Conservation (phyloP, 768 basidiomycete species). For the Sarcodon aspratus region DNA sequence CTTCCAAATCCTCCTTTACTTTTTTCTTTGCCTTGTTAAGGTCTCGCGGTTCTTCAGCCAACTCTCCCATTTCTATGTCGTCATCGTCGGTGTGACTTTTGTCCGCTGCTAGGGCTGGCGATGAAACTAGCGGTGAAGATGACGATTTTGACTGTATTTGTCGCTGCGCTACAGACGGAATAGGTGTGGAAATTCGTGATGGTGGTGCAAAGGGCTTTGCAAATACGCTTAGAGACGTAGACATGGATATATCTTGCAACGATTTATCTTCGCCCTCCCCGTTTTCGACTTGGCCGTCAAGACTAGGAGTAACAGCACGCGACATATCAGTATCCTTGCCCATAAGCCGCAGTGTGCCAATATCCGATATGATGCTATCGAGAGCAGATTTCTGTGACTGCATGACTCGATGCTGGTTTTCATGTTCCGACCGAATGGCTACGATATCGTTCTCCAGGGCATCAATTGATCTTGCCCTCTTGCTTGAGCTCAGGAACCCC, state of each 20-base stretch:
- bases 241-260: slow-evolving; percentile 10
- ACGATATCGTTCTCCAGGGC: slow-evolving; percentile 70
- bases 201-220: slow-evolving; percentile 21
- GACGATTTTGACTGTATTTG: slow-evolving; percentile 9
- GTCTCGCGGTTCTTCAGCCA: slow-evolving; percentile 58
- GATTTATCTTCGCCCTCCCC: slow-evolving; percentile 9
- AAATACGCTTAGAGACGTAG: slow-evolving; percentile 17
- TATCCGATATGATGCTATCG: slow-evolving; percentile 50
- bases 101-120: slow-evolving; percentile 2
- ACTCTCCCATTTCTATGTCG: slow-evolving; percentile 90
- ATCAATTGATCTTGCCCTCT: slow-evolving; percentile 42
- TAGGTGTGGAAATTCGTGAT: slow-evolving; percentile 18
- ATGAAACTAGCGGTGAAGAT: slow-evolving; percentile 5
- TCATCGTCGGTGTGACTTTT: slow-evolving; percentile 42
- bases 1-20: slow-evolving; percentile 58
- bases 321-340: slow-evolving; percentile 41
- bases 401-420: slow-evolving; percentile 56
- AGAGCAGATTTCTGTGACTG: slow-evolving; percentile 58
- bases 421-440: slow-evolving; percentile 64
- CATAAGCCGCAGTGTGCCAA: slow-evolving; percentile 49
- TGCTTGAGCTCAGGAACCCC: not conserved
- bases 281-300: slow-evolving; percentile 21
- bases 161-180: slow-evolving; percentile 1
- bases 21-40: slow-evolving; percentile 37
- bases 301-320: slow-evolving; percentile 35